A percentile compares a stretch with the other conserved stretches of the same genome.
Conservation (phyloP, 2,329 filamentous ascomycete genomes). For the Pestalotiopsis fici region DNA sequence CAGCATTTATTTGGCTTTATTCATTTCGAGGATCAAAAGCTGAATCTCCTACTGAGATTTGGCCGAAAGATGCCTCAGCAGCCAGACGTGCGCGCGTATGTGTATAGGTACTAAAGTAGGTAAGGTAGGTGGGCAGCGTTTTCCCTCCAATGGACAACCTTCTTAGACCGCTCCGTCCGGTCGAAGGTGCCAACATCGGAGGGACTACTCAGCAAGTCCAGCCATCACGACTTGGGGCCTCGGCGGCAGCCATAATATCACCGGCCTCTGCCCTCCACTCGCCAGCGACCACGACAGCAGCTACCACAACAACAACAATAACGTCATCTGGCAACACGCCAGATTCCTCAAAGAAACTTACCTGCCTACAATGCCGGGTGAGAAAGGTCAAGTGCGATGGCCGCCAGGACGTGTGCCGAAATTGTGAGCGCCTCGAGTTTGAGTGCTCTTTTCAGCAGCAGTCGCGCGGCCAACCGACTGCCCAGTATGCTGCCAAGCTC, state of each 20-base stretch:
- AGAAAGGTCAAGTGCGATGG: constrained; percentile 30
- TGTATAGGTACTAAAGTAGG: background rate
- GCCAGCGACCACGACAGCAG: background rate
- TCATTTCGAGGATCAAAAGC: background rate
- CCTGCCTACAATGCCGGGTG: constrained; percentile 23
- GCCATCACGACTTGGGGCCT: background rate
- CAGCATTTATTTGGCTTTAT: background rate
- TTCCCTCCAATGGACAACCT: constrained; percentile 8
- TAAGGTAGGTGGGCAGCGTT: background rate
- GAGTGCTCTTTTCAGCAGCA: constrained; percentile 34
- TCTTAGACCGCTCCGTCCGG: constrained; percentile 7
- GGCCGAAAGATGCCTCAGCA: background rate
- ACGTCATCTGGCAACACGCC: background rate
- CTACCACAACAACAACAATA: background rate
- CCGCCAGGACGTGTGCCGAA: constrained; percentile 27
- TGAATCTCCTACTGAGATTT: background rate
- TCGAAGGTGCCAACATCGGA: constrained; percentile 6
- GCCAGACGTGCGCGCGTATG: background rate
- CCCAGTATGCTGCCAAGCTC: constrained; percentile 24
- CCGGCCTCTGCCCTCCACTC: background rate
- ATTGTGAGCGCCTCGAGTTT: constrained; percentile 33
- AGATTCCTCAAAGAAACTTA: constrained; percentile 10
- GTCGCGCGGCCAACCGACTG: constrained; percentile 17
- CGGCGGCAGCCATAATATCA: background rate
- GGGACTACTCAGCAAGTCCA: background rate